Conservation (phyloP, 768 basidiomycete species). For the Mycena metata region DNA sequence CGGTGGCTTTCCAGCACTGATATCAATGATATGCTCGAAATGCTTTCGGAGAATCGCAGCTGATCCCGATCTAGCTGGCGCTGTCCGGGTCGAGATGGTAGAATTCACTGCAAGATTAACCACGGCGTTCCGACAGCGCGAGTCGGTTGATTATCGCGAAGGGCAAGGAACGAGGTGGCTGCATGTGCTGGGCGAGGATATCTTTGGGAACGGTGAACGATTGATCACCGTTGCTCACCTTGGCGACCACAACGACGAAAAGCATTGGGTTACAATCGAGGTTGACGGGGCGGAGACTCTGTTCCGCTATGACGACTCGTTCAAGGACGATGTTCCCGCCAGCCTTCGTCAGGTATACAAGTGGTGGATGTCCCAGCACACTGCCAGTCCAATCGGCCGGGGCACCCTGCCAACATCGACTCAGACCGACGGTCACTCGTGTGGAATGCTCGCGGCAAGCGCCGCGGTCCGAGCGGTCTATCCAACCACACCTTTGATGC, state of each 20-base stretch:
- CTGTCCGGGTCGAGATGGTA: conserved; percentile 10
- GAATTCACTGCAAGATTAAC: conserved; percentile 9
- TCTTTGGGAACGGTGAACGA: conserved; percentile 3
- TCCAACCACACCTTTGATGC: neutral
- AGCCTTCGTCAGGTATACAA: neutral
- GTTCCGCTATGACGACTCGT: neutral
- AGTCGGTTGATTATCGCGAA: neutral
- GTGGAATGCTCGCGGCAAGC: neutral
- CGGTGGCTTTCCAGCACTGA: conserved; percentile 11
- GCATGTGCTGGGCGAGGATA: neutral
- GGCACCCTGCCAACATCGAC: neutral
- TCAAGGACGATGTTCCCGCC: neutral
- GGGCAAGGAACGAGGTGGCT: neutral
- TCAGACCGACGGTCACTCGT: conserved; percentile 18
- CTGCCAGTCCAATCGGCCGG: neutral
- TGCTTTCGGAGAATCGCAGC: neutral
- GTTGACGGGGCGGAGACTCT: neutral
- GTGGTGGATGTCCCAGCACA: conserved; percentile 10
- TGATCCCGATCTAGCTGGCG: conserved; percentile 3
- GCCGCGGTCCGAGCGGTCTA: conserved; percentile 1
- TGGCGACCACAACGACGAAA: neutral
- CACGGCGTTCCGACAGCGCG: neutral
- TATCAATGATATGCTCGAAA: conserved; percentile 7
- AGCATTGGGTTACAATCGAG: conserved; percentile 17
- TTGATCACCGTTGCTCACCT: conserved; percentile 16